phyloP scores from a whole-genome alignment of 306 rosid genomes.

The Herpetospermum pedunculosum region DNA sequence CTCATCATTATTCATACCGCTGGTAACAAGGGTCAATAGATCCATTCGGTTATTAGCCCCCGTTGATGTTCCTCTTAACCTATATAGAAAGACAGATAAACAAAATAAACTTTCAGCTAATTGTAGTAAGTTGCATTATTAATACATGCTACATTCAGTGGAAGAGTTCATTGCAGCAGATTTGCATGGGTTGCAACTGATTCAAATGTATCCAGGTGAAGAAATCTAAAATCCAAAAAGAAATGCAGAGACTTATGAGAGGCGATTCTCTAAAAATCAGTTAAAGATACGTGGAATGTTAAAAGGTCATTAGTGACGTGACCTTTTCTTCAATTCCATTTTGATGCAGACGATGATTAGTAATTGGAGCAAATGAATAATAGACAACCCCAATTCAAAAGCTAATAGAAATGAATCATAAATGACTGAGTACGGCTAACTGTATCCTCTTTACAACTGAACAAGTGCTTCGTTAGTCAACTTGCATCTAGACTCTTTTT shows the following conservation, averaged over 20 bases:
- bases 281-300: not conserved
- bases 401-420: not conserved
- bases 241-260: not conserved
- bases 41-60: slow-evolving; percentile 97
- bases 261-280: not conserved
- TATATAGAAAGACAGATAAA: not conserved
- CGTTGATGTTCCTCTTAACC: slow-evolving; percentile 66
- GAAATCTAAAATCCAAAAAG: not conserved
- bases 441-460: not conserved
- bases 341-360: not conserved
- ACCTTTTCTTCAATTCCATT: not conserved
- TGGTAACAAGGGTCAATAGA: slow-evolving; percentile 76
- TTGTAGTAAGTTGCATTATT: not conserved
- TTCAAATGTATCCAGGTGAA: not conserved
- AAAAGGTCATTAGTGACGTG: not conserved
- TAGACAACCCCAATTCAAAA: not conserved
- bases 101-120: not conserved
- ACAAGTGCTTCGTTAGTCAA: not conserved
- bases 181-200: not conserved
- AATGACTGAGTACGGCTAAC: not conserved
- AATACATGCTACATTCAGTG: not conserved
- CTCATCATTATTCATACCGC: slow-evolving; percentile 64
- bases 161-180: not conserved
- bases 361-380: not conserved
- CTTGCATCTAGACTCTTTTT: not conserved